Percentiles rank a stretch among this genome's conserved stretches.
These are phyloP conservation scores for Saccharomycopsis olivae DNA, from an alignment of 805 yeast genomes.

Conservation along the genomic window DNA sequence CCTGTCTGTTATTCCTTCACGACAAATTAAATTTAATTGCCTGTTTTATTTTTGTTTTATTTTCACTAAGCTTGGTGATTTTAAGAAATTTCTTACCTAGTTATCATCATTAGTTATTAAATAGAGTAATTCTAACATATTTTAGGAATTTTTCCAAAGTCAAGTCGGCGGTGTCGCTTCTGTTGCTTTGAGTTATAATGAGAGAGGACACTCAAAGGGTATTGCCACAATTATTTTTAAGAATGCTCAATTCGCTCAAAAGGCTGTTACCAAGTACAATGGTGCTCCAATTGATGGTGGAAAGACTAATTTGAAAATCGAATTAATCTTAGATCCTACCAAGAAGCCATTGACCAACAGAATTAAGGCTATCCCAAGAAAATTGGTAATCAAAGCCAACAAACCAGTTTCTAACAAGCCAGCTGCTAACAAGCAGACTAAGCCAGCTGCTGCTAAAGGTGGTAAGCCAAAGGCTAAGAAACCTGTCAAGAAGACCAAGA, in stretches of 20 bases:
- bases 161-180: constrained; percentile 78
- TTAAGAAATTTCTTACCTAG: background rate
- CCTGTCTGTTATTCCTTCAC: too few relatives aligned
- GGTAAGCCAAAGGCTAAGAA: constrained; percentile 22
- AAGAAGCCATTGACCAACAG: constrained; percentile 66
- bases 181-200: constrained; percentile 69
- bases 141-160: constrained; percentile 83
- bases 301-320: constrained; percentile 60
- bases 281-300: constrained; percentile 94
- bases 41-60: background rate
- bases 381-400: constrained; percentile 4
- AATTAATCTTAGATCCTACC: constrained; percentile 77
- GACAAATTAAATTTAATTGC: constrained; percentile 46
- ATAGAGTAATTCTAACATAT: too few relatives aligned
- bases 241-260: constrained; percentile 55
- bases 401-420: constrained; percentile 19
- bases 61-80: background rate
- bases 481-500: constrained; percentile 31
- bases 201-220: constrained; percentile 85
- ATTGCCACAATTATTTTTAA: constrained; percentile 79
- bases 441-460: constrained; percentile 8
- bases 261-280: constrained; percentile 75
- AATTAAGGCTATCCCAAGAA: constrained; percentile 35
- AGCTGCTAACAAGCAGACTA: constrained; percentile 6
- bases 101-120: background rate